Base-by-base conservation (phyloP, 257 asterid genomes). In the Solanum virginianum region DNA sequence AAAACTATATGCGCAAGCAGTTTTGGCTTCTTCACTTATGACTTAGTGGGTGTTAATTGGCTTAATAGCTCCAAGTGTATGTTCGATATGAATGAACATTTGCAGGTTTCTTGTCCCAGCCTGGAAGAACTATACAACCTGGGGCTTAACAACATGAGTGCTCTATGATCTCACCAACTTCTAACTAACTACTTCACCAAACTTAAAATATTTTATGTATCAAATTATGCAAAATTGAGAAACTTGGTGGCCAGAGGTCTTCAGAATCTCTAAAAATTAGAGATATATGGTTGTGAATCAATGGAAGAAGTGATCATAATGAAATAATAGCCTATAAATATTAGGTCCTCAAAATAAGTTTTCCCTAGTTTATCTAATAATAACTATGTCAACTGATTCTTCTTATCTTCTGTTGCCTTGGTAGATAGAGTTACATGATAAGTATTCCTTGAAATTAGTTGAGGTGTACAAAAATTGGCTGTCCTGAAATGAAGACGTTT, bases 261-360 rank as follows among this genome's bases (percentile, higher is more conserved):
- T 71, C 0, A 41, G 80, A 70, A 70, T 70, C 80, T 70, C 4
- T 32, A 0, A 17, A 18, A 0, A 0, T 14, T 70, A 17, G 0
- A 0, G 0, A 69, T 69, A 39, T 0, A 4, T 2, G 3, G 0
- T 0, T 70, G 79, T 70, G 1, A 1, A 32, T 70, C 26, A 39
- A 36, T 70, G 29, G 17, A 70, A 70, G 39, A 36, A 36, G 39
- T 36, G 5, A 4, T 36, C 39, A n/a, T n/a, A 51, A 51, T 4
- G 16, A 45, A 45, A 45, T 7, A 45, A 45, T 1, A 45, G 0
- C 10, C 49, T 45, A 8, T 6, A 7, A 43, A 7, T 7, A 43
- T 6, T 62, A 62, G 4, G 5, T 62, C 22, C 0, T 62, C 4
- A 62, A 62, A 22, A 0, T 22, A 60, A 60, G 17, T 62, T 62